Percentiles rank a stretch among this genome's conserved stretches.
Evolutionary conservation across 2,329 filamentous ascomycete species (phyloP).

Genomic region (Sordariomycetes sp.): DNA sequence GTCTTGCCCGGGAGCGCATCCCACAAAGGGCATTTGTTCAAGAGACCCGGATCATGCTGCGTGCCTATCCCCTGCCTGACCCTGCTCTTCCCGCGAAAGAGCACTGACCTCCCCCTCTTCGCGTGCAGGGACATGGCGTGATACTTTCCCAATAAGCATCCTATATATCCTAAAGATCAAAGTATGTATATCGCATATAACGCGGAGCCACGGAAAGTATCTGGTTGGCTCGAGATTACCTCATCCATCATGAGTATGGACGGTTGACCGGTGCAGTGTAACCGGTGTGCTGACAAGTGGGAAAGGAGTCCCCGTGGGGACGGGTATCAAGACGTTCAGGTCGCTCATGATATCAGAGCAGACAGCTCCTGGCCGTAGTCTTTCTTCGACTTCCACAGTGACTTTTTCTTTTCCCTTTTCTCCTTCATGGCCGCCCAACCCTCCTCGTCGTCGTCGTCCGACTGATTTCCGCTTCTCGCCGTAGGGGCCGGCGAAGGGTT

Average conservation of each 20-base stretch:
- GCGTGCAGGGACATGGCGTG: background rate
- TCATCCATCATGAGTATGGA: background rate
- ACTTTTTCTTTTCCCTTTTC: slow-evolving; percentile 54
- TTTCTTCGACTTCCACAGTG: slow-evolving; percentile 53
- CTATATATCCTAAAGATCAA: background rate
- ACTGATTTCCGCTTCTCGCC: slow-evolving; percentile 24
- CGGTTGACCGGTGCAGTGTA: too few species aligned
- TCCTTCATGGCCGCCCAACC: slow-evolving; percentile 60
- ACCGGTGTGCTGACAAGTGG: background rate
- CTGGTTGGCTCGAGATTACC: background rate
- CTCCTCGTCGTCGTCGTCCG: slow-evolving; percentile 52
- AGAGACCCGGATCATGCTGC: too few species aligned
- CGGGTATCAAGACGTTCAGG: background rate
- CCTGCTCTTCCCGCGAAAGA: background rate
- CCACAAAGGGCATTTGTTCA: too few species aligned
- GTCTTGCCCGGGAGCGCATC: too few species aligned
- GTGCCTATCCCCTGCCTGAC: background rate
- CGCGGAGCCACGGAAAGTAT: background rate
- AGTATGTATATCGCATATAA: background rate
- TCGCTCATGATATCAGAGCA: slow-evolving; percentile 24
- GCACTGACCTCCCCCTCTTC: background rate
- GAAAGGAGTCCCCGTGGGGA: background rate
- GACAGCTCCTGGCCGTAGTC: slow-evolving; percentile 31
- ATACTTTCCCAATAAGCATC: background rate
- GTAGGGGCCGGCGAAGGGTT: slow-evolving; percentile 18